Evolutionary conservation across 1,284 basidiomycete species (phyloP).

Genomic region (Ganoderma multipileum): DNA sequence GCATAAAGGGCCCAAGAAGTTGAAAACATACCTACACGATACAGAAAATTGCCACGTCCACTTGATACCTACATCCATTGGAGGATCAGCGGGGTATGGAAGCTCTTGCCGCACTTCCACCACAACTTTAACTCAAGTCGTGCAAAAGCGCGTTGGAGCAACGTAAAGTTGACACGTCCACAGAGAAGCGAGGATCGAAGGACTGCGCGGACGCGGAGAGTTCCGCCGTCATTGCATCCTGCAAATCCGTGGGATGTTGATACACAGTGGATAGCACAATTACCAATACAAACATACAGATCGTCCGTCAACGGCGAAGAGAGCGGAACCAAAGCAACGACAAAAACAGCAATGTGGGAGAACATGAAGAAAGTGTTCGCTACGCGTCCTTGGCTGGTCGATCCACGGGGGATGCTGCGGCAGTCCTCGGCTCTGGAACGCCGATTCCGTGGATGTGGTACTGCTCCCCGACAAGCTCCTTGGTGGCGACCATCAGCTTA

Average conservation of each 20-base stretch:
- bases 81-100: not conserved
- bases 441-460: conserved; percentile 80
- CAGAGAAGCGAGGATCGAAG: not conserved
- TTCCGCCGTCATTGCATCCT: not conserved
- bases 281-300: not conserved
- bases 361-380: not conserved
- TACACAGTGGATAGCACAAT: not conserved
- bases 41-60: not conserved
- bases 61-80: not conserved
- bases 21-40: not conserved
- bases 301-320: not conserved
- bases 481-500: conserved; percentile 76
- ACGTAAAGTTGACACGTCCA: not conserved
- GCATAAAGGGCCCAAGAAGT: not conserved
- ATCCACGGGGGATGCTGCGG: not conserved
- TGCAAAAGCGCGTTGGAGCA: not conserved
- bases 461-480: conserved; percentile 83
- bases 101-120: not conserved
- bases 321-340: not conserved
- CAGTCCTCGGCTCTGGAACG: conserved; percentile 32
- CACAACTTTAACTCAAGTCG: not conserved
- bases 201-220: not conserved
- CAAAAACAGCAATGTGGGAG: not conserved
- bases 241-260: not conserved
- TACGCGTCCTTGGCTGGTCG: conserved; percentile 28